Base-by-base conservation (phyloP, 371 early-diverging fungal species). In the Mortierella sp. region DNA sequence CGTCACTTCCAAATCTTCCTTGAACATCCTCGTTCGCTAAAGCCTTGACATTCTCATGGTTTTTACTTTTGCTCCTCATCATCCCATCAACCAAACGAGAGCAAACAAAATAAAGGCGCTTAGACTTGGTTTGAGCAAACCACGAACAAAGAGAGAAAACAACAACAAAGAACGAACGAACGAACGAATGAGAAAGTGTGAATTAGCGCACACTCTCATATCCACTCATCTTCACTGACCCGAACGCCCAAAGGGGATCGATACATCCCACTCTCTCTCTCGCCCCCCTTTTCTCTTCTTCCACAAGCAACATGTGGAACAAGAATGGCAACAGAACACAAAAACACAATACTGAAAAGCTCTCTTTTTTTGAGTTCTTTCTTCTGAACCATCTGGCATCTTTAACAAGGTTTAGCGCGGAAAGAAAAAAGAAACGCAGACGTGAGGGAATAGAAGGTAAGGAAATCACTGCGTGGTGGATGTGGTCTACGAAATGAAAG, bases 371-470 rank as follows among this genome's bases (percentile, higher is more conserved):
- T 47, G 13, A 1, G 9, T 48, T 28, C 19, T 71, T 47, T 28
- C 73, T 38, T 38, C 38, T 65, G 38, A 65, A 65, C 31, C 65
- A 65, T 65, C 65, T 65, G 65, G 65, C 65, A 38, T 34, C 65
- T 65, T 65, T 65, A 65, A 74, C 58, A 45, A 74, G 63, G 58
- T 45, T 58, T 58, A 55, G 26, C 42, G 55, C 26, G 45, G 16
- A 21, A 44, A 54, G 55, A 52, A 28, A 19, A 52, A 54, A 3
- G 26, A 45, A 45, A 31, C 10, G 14, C 44, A 44, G 68, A 24
- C 44, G 38, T 28, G 31, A 16, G n/a, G 60, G 60, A 14, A 1
- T 9, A 3, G 26, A 28, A 26, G 58, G 26, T 8, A 9, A 26
- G 58, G 26, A 13, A 57, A 28, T 9, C 3, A 8, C 9, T 9